Evolutionary conservation across 495 filamentous ascomycete species (phyloP).

Genomic region (Parmelia sp.): DNA sequence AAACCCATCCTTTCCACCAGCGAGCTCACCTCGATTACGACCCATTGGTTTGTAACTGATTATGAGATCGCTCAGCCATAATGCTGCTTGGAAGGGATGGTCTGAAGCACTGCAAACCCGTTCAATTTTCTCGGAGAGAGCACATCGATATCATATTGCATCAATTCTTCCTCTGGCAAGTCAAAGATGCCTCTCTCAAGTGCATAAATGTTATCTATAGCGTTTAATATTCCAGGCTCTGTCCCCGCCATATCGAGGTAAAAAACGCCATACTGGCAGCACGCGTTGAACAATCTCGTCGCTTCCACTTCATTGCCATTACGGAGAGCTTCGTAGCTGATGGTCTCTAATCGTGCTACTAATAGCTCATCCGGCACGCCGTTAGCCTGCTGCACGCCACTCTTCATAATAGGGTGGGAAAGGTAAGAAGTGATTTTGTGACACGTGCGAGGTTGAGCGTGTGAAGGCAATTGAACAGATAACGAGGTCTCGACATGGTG

Average conservation of each 20-base stretch:
- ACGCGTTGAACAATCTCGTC: slow-evolving; percentile 23
- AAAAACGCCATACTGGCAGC: slow-evolving; percentile 49
- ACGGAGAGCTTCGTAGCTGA: slow-evolving; percentile 8
- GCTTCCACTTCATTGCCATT: slow-evolving; percentile 15
- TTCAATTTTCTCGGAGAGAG: slow-evolving; percentile 42
- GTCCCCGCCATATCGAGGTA: slow-evolving; percentile 40
- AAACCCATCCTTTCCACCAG: slow-evolving; percentile 17
- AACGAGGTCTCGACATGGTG: no score
- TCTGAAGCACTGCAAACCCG: slow-evolving; percentile 37
- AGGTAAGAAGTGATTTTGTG: not conserved
- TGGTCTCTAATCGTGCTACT: slow-evolving; percentile 4
- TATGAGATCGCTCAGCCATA: not conserved
- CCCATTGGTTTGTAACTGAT: slow-evolving; percentile 15
- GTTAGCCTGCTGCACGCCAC: not conserved
- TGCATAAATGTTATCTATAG: slow-evolving; percentile 25
- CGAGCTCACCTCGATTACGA: slow-evolving; percentile 12
- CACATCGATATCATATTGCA: slow-evolving; percentile 26
- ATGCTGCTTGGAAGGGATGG: slow-evolving; percentile 14
- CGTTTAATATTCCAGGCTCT: not conserved
- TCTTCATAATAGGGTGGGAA: not conserved
- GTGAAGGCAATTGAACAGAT: not conserved
- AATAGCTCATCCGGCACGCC: not conserved
- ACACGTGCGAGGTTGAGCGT: not conserved
- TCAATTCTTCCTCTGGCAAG: slow-evolving; percentile 35
- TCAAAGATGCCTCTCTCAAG: slow-evolving; percentile 47